These are phyloP conservation scores for Cutaneotrichosporon sp. DNA, from an alignment of 1,284 basidiomycete genomes.

Conservation along the genomic window DNA sequence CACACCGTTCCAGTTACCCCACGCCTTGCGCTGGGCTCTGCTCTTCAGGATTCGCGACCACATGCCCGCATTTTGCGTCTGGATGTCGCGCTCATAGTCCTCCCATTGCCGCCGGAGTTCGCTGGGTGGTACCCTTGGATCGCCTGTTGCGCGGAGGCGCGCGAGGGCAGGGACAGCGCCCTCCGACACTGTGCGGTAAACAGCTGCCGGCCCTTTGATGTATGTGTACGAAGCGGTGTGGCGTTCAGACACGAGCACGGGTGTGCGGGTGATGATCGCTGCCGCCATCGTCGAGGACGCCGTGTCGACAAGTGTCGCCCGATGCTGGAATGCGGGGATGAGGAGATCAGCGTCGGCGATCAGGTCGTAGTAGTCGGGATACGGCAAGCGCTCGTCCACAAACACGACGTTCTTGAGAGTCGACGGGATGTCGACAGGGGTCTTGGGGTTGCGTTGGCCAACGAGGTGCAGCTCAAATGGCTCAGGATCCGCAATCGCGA, in stretches of 20 bases:
- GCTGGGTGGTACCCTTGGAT: background rate
- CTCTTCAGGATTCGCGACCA: background rate
- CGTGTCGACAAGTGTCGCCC: conserved; percentile 3
- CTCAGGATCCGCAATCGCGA: background rate
- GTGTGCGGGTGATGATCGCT: conserved; percentile 6
- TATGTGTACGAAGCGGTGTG: conserved; percentile 5
- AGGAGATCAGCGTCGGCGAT: conserved; percentile 6
- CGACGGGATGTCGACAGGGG: background rate
- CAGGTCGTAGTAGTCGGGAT: conserved; percentile 7
- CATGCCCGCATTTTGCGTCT: background rate
- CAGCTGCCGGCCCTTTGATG: conserved; percentile 1
- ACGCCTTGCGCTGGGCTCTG: background rate
- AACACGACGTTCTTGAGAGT: conserved; percentile 2
- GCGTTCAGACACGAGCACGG: conserved; percentile 8
- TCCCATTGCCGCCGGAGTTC: background rate
- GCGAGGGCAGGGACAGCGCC: conserved; percentile 1
- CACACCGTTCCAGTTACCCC: background rate
- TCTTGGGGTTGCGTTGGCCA: background rate
- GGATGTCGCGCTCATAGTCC: background rate
- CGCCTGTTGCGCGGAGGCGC: background rate
- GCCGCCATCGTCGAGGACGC: conserved; percentile 8
- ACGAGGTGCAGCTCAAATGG: conserved; percentile 9
- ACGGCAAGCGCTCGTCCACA: conserved; percentile 1
- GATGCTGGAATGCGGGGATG: conserved; percentile 2
- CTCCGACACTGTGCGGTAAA: background rate